Evolutionary conservation across 2,329 filamentous ascomycete genomes (phyloP), one percentile per base, ranked within the genome.

Genomic region (Cyphellophora attinorum): DNA sequence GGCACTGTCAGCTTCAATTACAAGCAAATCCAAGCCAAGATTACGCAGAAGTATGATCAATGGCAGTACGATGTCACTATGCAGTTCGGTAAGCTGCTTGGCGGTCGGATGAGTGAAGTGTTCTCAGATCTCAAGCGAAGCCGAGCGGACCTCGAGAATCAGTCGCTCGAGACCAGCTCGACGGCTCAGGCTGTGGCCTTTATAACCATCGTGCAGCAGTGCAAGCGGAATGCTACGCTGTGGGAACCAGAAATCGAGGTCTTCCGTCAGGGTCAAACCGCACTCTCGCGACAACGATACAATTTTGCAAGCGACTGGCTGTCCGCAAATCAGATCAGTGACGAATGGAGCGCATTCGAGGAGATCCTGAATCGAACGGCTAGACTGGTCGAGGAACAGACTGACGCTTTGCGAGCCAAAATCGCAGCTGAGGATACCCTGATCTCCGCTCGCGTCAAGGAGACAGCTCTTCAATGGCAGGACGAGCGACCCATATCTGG

Each of bases 41-140:
- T 99, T 58, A 98, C 96, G 52, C 85, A 86, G 50, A 98, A 96
- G 58, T 99, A 98, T 55, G 93, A 99, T 55, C 89, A 96, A 58
- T 98, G 93, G 91, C 91, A 99, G 58, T 85, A 95, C 51, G 91
- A 99, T 47, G 93, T 98, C 36, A 69, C 96, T 23, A 75, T 83
- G 49, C 94, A 94, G 56, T 99, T 98, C 59, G 91, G 86, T 23
- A 73, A 74, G 37, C 85, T 91, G 37, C 79, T 98, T 29, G 85
- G 88, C 30, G 82, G 76, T 44, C 83, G 88, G 32, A 93, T 96
- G 78, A 76, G 85, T 31, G 91, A 98, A 52, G 81, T 95, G 3
- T 86, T 91, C 50, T 79, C 82, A 10, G 89, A 96, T 43, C 82
- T 98, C 40, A 84, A 93, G 51, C 86, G 86, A 59, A 85, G 89